These are phyloP conservation scores for Balamuthia mandrillaris DNA, from an alignment of 208 protist species.

Conservation along the genomic window DNA sequence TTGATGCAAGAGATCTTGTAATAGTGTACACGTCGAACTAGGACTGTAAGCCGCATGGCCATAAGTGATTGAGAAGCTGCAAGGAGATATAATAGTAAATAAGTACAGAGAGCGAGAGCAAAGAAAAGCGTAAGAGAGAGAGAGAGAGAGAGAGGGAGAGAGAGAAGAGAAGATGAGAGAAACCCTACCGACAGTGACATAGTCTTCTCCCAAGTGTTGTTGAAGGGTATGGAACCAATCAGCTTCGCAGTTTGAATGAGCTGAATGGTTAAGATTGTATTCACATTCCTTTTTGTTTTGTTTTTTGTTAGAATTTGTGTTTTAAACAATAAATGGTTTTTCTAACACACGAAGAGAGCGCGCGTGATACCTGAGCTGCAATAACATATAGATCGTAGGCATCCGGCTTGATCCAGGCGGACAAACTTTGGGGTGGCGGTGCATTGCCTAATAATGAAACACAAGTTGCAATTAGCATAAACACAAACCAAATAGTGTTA, in stretches of 20 bases:
- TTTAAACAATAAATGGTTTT: background rate
- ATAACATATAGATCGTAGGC: background rate
- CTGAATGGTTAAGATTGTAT: too few relatives aligned
- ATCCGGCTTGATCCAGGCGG: background rate
- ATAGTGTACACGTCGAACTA: background rate
- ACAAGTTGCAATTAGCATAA: background rate
- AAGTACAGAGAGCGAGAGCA: too few relatives aligned
- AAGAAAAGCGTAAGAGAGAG: too few relatives aligned
- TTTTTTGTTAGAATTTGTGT: too few relatives aligned
- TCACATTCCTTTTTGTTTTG: too few relatives aligned
- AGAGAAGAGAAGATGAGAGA: too few relatives aligned
- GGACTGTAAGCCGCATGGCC: background rate
- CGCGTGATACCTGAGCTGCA: background rate
- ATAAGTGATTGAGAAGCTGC: background rate
- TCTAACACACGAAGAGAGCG: background rate
- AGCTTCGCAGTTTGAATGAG: background rate
- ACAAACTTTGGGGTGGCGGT: background rate
- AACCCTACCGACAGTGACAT: too few relatives aligned
- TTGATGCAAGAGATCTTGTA: background rate
- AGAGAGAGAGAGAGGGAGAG: too few relatives aligned
- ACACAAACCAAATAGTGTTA: background rate
- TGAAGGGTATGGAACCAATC: background rate
- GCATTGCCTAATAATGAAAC: background rate
- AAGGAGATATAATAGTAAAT: too few relatives aligned
- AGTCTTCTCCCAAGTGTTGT: background rate